A percentile compares a stretch with the other conserved stretches of the same genome.
Evolutionary conservation across 441 rosid genomes (phyloP).

Genomic region (California macrophylla): DNA sequence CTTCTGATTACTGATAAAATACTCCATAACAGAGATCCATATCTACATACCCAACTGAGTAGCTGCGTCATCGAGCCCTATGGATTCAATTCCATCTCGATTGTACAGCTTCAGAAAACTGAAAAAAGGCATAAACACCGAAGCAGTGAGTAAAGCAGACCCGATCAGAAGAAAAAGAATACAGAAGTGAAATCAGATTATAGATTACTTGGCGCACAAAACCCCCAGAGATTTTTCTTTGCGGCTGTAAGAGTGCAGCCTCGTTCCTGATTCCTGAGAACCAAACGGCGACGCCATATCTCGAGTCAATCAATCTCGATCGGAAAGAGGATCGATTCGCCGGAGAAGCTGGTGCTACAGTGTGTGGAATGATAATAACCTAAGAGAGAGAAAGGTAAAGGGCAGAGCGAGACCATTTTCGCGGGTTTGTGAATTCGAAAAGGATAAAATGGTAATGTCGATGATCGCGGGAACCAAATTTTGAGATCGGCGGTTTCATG

Average conservation of each 20-base stretch:
- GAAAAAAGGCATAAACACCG: slow-evolving; percentile 11
- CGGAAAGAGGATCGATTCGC: background rate
- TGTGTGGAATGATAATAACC: background rate
- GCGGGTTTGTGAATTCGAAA: background rate
- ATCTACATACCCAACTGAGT: slow-evolving; percentile 35
- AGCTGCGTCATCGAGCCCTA: slow-evolving; percentile 73
- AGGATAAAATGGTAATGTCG: background rate
- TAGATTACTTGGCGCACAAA: slow-evolving; percentile 50
- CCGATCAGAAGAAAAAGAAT: background rate
- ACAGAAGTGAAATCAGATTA: background rate
- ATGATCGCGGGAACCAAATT: background rate
- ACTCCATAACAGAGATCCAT: background rate
- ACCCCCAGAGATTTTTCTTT: slow-evolving; percentile 76
- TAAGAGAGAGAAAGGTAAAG: background rate
- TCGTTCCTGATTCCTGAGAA: slow-evolving; percentile 32
- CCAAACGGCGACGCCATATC: slow-evolving; percentile 23
- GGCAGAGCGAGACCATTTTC: background rate
- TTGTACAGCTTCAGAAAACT: slow-evolving; percentile 58
- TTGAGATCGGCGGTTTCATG: background rate
- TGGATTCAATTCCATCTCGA: slow-evolving; percentile 37
- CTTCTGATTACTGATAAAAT: background rate
- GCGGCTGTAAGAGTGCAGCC: slow-evolving; percentile 38
- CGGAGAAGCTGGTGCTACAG: background rate
- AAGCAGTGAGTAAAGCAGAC: background rate
- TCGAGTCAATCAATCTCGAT: too few relatives aligned